Evolutionary conservation across 2,329 filamentous ascomycete genomes (phyloP).

Genomic region (Stenocarpella maydis): DNA sequence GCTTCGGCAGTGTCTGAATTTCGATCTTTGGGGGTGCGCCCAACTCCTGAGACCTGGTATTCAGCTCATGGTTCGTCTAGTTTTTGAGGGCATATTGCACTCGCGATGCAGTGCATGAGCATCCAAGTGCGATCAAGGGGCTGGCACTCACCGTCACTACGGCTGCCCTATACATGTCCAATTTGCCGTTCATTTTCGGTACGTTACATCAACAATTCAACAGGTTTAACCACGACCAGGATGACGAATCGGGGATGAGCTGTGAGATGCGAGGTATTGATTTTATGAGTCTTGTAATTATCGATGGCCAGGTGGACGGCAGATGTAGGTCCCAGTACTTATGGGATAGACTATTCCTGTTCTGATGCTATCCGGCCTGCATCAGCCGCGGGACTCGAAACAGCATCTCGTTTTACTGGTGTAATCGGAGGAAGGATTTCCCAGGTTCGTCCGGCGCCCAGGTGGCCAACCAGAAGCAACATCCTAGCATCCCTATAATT

Average conservation of each 20-base stretch:
- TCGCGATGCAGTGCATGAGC: background rate
- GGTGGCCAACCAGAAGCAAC: background rate
- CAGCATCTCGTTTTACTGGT: slow-evolving; percentile 17
- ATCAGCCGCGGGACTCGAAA: slow-evolving; percentile 24
- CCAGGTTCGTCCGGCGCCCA: slow-evolving; percentile 12
- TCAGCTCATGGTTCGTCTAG: background rate
- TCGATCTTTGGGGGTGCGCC: slow-evolving; percentile 35
- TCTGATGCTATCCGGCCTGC: slow-evolving; percentile 13
- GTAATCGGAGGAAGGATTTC: slow-evolving; percentile 21
- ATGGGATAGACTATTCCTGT: too few species aligned
- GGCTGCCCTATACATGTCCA: slow-evolving; percentile 34
- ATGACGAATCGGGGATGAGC: too few species aligned
- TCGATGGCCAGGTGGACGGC: background rate
- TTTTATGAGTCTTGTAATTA: background rate
- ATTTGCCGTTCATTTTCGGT: slow-evolving; percentile 18
- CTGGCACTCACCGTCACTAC: slow-evolving; percentile 30
- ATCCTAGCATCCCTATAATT: background rate
- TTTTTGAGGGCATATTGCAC: background rate
- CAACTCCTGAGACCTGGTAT: background rate
- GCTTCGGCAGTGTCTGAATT: slow-evolving; percentile 39
- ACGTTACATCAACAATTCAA: background rate
- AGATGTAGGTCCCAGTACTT: slow-evolving; percentile 17
- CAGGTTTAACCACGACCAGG: too few species aligned
- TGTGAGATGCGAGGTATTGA: slow-evolving; percentile 3
- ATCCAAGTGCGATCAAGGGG: background rate